phyloP scores from a whole-genome alignment of 2,329 filamentous ascomycete genomes.

The Fusarium sp. region DNA sequence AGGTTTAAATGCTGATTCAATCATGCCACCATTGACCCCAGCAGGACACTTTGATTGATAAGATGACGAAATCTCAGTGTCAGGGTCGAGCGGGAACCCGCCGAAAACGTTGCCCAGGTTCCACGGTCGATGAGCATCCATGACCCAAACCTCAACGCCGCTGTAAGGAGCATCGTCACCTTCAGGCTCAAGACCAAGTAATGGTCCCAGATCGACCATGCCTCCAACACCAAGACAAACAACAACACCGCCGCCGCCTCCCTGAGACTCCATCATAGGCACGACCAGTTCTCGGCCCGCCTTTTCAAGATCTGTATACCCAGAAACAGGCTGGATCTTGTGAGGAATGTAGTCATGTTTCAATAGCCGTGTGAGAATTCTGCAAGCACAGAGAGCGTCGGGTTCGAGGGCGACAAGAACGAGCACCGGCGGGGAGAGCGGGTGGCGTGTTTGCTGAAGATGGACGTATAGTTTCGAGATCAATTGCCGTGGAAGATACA shows the following conservation, averaged over 20 bases:
- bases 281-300: slow-evolving; percentile 83
- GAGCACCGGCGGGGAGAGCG: slow-evolving; percentile 90
- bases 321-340: slow-evolving; percentile 94
- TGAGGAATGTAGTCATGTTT: slow-evolving; percentile 98
- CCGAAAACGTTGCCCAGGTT: slow-evolving; percentile 95
- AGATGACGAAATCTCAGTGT: slow-evolving; percentile 61
- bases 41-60: slow-evolving; percentile 66
- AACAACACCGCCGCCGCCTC: slow-evolving; percentile 88
- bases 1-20: slow-evolving; percentile 78
- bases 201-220: slow-evolving; percentile 85
- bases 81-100: slow-evolving; percentile 70
- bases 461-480: slow-evolving; percentile 93
- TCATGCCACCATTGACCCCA: slow-evolving; percentile 80
- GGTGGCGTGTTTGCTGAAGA: slow-evolving; percentile 86
- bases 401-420: slow-evolving; percentile 94
- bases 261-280: slow-evolving; percentile 87
- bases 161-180: slow-evolving; percentile 77
- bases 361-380: slow-evolving; percentile 91
- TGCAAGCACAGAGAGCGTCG: slow-evolving; percentile 94
- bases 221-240: slow-evolving; percentile 94
- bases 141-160: slow-evolving; percentile 94
- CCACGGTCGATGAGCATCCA: slow-evolving; percentile 93
- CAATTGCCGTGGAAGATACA: slow-evolving; percentile 94
- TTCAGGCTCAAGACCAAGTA: slow-evolving; percentile 77
- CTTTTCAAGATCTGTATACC: slow-evolving; percentile 88